phyloP scores from a whole-genome alignment of 257 asterid species.

The Nicotiana tomentosiformis region DNA sequence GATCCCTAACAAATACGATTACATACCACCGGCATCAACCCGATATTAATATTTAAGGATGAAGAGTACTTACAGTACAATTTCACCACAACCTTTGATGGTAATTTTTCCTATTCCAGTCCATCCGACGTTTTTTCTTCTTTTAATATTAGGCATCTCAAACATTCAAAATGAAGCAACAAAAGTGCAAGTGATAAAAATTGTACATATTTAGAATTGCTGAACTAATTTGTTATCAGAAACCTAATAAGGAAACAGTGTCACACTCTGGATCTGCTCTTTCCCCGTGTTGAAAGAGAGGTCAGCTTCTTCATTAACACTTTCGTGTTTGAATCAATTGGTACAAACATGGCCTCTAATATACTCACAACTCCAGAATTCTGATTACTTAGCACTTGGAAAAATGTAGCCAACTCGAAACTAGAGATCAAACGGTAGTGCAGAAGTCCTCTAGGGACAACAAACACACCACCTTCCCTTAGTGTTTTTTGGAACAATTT shows the following conservation, averaged over 20 bases:
- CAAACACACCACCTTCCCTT: conserved; percentile 51
- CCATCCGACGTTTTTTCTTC: no score
- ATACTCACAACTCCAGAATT: conserved; percentile 56
- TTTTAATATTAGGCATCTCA: no score
- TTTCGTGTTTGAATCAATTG: conserved; percentile 8
- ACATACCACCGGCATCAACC: no score
- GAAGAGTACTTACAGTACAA: no score
- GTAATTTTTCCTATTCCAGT: no score
- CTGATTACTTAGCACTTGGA: conserved; percentile 63
- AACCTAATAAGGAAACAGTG: conserved; percentile 16
- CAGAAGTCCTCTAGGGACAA: conserved; percentile 65
- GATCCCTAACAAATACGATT: no score
- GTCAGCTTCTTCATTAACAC: conserved; percentile 10
- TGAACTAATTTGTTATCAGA: no score
- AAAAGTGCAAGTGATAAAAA: no score
- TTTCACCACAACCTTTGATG: no score
- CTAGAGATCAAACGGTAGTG: conserved; percentile 58
- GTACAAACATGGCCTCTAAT: conserved; percentile 32
- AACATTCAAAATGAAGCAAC: no score
- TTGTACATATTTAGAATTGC: no score
- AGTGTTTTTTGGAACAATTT: conserved; percentile 41
- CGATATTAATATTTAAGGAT: no score
- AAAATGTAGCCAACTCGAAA: conserved; percentile 43
- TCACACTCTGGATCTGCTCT: conserved; percentile 25
- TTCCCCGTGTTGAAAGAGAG: conserved; percentile 2